Evolutionary conservation across 1,139 yeast genomes (phyloP), one percentile per base, ranked within the genome.

Genomic region (Saccharomyces hybrid): DNA sequence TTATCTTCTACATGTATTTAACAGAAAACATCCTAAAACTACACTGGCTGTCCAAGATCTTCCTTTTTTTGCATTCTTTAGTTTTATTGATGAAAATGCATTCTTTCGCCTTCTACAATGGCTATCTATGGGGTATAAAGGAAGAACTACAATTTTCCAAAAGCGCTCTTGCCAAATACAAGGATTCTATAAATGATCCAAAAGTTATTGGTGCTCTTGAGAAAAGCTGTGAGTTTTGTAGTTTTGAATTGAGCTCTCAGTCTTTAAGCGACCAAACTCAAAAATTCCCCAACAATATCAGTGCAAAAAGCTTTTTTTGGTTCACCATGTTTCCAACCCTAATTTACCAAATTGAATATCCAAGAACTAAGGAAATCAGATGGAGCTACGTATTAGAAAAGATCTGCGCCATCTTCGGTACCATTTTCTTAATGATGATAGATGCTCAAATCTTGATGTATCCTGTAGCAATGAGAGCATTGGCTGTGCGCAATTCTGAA

Each of bases 1-100:
- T 86, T 16, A 60, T 72, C 25, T 67, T 72, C 46, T 82, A 78
- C 61, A 65, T 82, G 47, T 68, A 74, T 60, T 74, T 80, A 62
- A 81, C 91, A 3, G 79, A 83, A 48, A 71, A 72, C 48, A 66
- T 71, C 55, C 52, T 64, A 49, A 70, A 76, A 38, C 85, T 77
- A 63, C 88, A 91, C 3, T 91, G 98, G 98, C 85, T 90, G 53
- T 96, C 89, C 4, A 83, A 84, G 64, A 91, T 90, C 46, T 91
- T 87, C 64, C 72, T 91, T 57, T 77, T 88, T 56, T 74, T 91
- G 55, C 98, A 91, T 68, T 81, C 88, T n/a, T 74, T 88, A 53
- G 97, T 91, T 4, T 73, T 90, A 60, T 69, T 91, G 59, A 91
- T 91, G 98, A 91, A 91, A 67, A 85, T 85, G 83, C 97, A 91